These are phyloP conservation scores for Zalaria sp. DNA, from an alignment of 2,329 filamentous ascomycete species.

Conservation along the genomic window DNA sequence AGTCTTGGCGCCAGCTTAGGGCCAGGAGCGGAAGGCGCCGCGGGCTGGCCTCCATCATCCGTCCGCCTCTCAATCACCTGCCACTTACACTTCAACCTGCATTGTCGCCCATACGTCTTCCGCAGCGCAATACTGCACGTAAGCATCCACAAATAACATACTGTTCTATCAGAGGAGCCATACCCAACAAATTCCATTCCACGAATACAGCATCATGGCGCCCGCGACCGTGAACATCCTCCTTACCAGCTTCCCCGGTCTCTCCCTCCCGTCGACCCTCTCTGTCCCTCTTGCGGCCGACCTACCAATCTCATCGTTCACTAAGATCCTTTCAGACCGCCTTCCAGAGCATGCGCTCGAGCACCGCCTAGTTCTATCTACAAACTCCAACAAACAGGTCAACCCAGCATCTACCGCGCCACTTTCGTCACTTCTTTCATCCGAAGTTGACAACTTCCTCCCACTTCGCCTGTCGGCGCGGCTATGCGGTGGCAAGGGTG, in stretches of 20 bases:
- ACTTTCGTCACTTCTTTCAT: conserved; percentile 48
- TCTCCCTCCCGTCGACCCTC: conserved; percentile 70
- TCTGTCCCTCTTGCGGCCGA: conserved; percentile 56
- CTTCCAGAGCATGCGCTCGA: conserved; percentile 38
- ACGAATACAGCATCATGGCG: neutral
- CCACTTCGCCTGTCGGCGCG: conserved; percentile 68
- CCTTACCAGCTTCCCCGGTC: conserved; percentile 48
- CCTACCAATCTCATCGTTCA: conserved; percentile 47
- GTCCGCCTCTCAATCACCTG: too few relatives aligned
- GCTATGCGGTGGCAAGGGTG: conserved; percentile 86
- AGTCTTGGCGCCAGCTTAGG: too few relatives aligned
- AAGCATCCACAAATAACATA: too few relatives aligned
- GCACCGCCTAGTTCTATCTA: conserved; percentile 63
- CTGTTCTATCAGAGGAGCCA: too few relatives aligned
- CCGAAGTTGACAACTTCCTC: conserved; percentile 43
- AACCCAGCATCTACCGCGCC: conserved; percentile 36
- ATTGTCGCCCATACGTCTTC: too few relatives aligned
- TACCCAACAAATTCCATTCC: too few relatives aligned
- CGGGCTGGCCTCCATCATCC: too few relatives aligned
- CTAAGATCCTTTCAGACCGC: conserved; percentile 44
- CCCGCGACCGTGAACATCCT: neutral
- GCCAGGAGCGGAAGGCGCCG: too few relatives aligned
- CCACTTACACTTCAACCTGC: too few relatives aligned
- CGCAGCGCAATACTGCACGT: too few relatives aligned
- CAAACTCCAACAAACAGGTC: conserved; percentile 62